Evolutionary conservation across 2,329 filamentous ascomycete species (phyloP).

Genomic region (Fusarium liriodendri): DNA sequence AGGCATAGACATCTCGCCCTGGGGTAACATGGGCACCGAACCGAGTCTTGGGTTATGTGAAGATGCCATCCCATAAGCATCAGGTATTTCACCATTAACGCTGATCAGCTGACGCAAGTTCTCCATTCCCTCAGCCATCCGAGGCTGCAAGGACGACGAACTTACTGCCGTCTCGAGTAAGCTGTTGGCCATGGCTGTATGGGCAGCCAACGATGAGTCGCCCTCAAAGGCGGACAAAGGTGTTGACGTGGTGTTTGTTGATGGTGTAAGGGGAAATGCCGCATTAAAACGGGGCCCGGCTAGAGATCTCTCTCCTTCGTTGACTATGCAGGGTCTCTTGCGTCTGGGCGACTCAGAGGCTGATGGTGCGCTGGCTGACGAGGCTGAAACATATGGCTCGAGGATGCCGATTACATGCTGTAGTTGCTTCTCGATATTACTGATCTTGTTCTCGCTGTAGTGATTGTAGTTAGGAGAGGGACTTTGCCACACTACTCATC

Average conservation of each 20-base stretch:
- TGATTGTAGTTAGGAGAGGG: neutral
- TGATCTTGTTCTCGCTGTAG: neutral
- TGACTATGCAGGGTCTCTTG: neutral
- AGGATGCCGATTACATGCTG: slow-evolving; percentile 3
- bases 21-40: neutral
- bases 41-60: neutral
- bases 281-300: neutral
- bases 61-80: slow-evolving; percentile 2
- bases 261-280: neutral
- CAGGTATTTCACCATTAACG: neutral
- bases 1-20: neutral
- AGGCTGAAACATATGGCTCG: neutral
- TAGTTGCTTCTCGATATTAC: neutral
- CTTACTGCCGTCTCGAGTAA: neutral
- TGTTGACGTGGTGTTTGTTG: neutral
- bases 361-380: neutral
- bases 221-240: slow-evolving; percentile 1
- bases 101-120: neutral
- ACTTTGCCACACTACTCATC: neutral
- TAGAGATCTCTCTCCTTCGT: neutral
- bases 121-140: neutral
- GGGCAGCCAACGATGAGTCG: neutral
- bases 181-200: neutral
- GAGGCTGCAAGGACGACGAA: neutral
- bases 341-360: neutral